Percentiles rank a stretch among this genome's conserved stretches.
Evolutionary conservation across 2,329 filamentous ascomycete species (phyloP).

Genomic region (Herpotrichia juniperi): DNA sequence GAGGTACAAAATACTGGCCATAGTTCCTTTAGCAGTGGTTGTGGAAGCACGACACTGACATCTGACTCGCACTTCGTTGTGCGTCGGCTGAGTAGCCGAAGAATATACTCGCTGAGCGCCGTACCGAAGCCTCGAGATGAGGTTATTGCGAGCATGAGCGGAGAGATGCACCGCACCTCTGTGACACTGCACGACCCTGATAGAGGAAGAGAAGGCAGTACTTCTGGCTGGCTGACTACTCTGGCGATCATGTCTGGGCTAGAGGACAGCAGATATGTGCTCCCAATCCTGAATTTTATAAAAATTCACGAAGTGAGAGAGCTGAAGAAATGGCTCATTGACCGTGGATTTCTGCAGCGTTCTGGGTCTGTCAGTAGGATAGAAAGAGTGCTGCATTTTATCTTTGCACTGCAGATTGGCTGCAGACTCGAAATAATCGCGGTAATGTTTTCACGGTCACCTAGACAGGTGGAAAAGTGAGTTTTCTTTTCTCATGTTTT

Average conservation of each 20-base stretch:
- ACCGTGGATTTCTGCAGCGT: neutral
- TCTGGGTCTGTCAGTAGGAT: slow-evolving; percentile 22
- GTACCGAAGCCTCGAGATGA: neutral
- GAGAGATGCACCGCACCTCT: slow-evolving; percentile 19
- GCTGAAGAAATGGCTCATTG: slow-evolving; percentile 11
- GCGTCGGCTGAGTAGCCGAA: neutral
- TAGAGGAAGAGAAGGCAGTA: slow-evolving; percentile 5
- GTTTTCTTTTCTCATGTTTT: neutral
- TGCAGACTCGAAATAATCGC: slow-evolving; percentile 33
- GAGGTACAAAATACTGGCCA: neutral
- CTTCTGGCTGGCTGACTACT: slow-evolving; percentile 2
- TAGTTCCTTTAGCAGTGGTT: neutral
- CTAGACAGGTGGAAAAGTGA: slow-evolving; percentile 22
- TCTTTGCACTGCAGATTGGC: slow-evolving; percentile 32
- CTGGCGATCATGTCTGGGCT: slow-evolving; percentile 6
- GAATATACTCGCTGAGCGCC: neutral
- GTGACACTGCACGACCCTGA: slow-evolving; percentile 11
- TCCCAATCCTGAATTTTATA: slow-evolving; percentile 7
- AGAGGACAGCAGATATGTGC: neutral
- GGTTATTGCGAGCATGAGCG: neutral
- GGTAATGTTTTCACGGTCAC: slow-evolving; percentile 35
- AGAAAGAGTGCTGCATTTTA: slow-evolving; percentile 34
- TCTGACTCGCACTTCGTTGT: neutral
- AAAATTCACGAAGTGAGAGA: slow-evolving; percentile 11
- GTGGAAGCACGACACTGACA: neutral